Evolutionary conservation across 352 stramenopile genomes (phyloP).

Genomic region (Phytophthora lateralis): DNA sequence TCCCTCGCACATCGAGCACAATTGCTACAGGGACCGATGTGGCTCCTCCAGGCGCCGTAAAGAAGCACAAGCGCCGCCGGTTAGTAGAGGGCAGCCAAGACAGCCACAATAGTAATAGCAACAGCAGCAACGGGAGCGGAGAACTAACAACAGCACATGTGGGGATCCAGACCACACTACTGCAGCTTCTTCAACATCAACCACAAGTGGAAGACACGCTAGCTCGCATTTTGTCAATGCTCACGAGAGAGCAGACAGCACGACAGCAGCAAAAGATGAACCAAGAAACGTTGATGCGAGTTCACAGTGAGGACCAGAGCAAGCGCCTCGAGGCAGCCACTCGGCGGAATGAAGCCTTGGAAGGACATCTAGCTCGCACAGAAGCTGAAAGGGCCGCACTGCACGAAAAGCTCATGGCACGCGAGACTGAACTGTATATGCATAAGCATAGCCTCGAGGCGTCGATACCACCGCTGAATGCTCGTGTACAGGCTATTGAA

Average conservation of each 20-base stretch:
- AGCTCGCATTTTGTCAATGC: constrained; percentile 37
- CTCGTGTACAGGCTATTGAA: constrained; percentile 47
- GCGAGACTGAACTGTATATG: constrained; percentile 53
- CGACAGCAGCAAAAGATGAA: constrained; percentile 31
- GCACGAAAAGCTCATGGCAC: constrained; percentile 49
- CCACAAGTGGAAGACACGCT: constrained; percentile 40
- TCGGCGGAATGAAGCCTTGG: constrained; percentile 39
- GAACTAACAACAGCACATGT: constrained; percentile 32
- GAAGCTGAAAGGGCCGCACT: constrained; percentile 41
- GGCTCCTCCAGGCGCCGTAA: constrained; percentile 13
- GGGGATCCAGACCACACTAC: constrained; percentile 41
- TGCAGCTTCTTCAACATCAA: constrained; percentile 45
- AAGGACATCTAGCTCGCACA: constrained; percentile 31
- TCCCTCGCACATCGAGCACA: constrained; percentile 5
- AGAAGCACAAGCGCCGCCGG: constrained; percentile 43
- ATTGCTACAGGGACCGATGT: constrained; percentile 5
- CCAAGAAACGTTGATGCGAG: constrained; percentile 28
- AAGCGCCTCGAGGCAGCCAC: constrained; percentile 37
- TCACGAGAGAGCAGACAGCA: constrained; percentile 34
- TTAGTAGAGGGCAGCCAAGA: constrained; percentile 39
- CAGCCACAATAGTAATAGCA: constrained; percentile 35
- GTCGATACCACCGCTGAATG: constrained; percentile 26
- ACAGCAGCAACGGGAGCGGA: constrained; percentile 30
- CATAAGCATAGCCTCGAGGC: constrained; percentile 34
- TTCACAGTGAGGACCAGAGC: constrained; percentile 38